Evolutionary conservation across 805 yeast genomes (phyloP).

Genomic region (Monosporozyma unispora): DNA sequence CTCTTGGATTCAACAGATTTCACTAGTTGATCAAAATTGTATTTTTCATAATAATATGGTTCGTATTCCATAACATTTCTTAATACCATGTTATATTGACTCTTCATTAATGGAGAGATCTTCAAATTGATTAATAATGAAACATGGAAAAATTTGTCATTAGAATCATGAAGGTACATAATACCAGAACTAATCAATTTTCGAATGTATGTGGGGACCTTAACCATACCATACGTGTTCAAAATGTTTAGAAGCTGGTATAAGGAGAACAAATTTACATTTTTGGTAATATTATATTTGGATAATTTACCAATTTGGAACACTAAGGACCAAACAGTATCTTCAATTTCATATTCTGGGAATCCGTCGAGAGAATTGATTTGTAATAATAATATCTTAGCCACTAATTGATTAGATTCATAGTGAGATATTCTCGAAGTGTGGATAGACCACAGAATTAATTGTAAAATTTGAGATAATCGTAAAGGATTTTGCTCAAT

Average conservation of each 20-base stretch:
- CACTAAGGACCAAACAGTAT: conserved; percentile 29
- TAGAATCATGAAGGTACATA: conserved; percentile 49
- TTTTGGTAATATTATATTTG: conserved; percentile 18
- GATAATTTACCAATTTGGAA: conserved; percentile 31
- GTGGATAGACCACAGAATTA: conserved; percentile 27
- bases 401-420: conserved; percentile 26
- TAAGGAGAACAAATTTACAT: conserved; percentile 27
- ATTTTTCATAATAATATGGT: conserved; percentile 26
- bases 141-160: conserved; percentile 46
- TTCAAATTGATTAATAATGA: conserved; percentile 51
- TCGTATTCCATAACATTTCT: conserved; percentile 41
- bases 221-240: conserved; percentile 36
- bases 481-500: conserved; percentile 21
- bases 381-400: conserved; percentile 22
- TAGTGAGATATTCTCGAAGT: conserved; percentile 24
- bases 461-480: conserved; percentile 21
- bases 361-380: conserved; percentile 22
- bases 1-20: conserved; percentile 29
- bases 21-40: conserved; percentile 26
- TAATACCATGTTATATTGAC: conserved; percentile 48
- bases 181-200: conserved; percentile 80
- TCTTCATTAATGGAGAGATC: conserved; percentile 37
- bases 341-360: conserved; percentile 31
- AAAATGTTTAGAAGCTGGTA: conserved; percentile 39
- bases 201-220: conserved; percentile 54